A percentile compares a stretch with the other conserved stretches of the same genome.
These are phyloP conservation scores for Fusarium verrucosum DNA, from an alignment of 2,329 filamentous ascomycete species.

Conservation along the genomic window DNA sequence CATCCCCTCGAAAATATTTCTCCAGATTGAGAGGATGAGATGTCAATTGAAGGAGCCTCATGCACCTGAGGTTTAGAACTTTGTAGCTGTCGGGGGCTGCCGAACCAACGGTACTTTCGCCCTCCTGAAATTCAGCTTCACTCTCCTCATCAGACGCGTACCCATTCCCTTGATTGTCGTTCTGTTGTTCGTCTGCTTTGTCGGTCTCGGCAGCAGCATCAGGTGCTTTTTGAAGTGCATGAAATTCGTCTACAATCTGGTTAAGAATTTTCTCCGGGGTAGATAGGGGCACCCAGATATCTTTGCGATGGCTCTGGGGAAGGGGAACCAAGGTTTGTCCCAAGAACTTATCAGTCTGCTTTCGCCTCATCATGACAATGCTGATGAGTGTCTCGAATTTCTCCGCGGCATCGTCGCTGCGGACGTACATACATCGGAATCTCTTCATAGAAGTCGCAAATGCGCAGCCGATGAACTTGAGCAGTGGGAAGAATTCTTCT, in stretches of 20 bases:
- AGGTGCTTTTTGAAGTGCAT: rapidly evolving
- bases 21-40: slow-evolving; percentile 48
- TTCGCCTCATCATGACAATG: slow-evolving; percentile 43
- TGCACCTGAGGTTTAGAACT: not conserved
- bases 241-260: not conserved
- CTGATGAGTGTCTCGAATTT: slow-evolving; percentile 37
- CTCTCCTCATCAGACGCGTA: not conserved
- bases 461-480: slow-evolving; percentile 45
- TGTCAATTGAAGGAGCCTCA: slow-evolving; percentile 26
- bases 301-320: not conserved
- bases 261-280: not conserved
- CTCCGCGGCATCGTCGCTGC: not conserved
- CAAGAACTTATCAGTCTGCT: not conserved
- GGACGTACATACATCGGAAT: slow-evolving; percentile 35
- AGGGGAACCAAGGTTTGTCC: not conserved
- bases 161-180: rapidly evolving
- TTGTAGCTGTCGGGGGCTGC: not conserved
- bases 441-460: not conserved
- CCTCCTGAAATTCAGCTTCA: not conserved
- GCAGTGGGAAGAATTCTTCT: slow-evolving; percentile 49
- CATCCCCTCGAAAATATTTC: slow-evolving; percentile 19
- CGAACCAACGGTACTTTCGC: not conserved
- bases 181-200: not conserved
- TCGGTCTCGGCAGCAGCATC: not conserved
- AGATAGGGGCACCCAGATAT: not conserved